These are phyloP conservation scores for Neltuma alba DNA, from an alignment of 306 rosid genomes.

Conservation along the genomic window DNA sequence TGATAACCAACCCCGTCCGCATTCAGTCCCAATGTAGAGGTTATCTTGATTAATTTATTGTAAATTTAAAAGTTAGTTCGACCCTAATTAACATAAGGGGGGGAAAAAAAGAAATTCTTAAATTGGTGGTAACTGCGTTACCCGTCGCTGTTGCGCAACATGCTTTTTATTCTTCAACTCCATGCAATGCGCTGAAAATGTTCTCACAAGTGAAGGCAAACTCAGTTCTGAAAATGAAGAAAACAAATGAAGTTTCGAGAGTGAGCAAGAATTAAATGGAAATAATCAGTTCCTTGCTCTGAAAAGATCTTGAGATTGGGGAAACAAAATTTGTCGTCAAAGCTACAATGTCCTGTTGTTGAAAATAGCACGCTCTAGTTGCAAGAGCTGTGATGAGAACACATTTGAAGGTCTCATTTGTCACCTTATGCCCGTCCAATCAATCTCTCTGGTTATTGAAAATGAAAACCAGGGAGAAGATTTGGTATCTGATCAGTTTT, in stretches of 20 bases:
- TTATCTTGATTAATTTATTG: too few species aligned
- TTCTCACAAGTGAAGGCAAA: neutral
- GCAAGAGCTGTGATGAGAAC: neutral
- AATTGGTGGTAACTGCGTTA: too few species aligned
- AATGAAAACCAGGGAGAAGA: neutral
- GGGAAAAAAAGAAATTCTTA: too few species aligned
- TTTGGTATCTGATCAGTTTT: neutral
- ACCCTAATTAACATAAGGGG: too few species aligned
- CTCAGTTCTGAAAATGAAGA: neutral
- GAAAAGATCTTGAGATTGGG: too few species aligned
- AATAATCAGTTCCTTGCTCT: neutral
- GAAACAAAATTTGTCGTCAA: neutral
- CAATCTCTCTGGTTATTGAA: neutral
- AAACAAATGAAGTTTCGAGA: neutral
- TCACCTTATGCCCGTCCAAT: neutral
- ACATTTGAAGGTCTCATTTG: neutral
- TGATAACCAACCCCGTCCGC: too few species aligned
- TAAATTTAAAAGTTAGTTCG: too few species aligned
- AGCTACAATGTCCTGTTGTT: neutral
- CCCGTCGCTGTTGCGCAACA: too few species aligned
- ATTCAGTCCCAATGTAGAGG: too few species aligned
- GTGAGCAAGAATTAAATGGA: neutral
- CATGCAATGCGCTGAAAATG: too few species aligned
- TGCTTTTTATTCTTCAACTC: too few species aligned
- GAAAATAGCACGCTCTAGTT: neutral